phyloP scores from a whole-genome alignment of 2,329 filamentous ascomycete genomes.

The Pyrenochaeta sp. region DNA sequence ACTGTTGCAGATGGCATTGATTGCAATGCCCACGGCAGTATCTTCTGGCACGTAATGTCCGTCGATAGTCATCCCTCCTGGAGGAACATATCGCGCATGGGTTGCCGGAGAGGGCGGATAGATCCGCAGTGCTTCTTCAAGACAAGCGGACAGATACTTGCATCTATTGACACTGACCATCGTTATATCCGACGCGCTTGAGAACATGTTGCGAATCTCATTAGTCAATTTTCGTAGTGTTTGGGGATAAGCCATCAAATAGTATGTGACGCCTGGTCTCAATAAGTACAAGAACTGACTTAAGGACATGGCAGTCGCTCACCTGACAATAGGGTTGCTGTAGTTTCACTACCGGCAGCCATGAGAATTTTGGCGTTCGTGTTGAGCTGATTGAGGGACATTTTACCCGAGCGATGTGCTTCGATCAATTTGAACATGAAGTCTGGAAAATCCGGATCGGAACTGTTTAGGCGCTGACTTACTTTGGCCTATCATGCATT shows the following conservation, averaged over 20 bases:
- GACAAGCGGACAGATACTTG: conserved; percentile 1
- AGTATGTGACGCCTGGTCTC: too few species aligned
- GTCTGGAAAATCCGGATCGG: too few species aligned
- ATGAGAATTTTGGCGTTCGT: conserved; percentile 14
- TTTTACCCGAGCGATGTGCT: conserved; percentile 30
- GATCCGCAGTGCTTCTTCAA: conserved; percentile 40
- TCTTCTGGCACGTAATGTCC: conserved; percentile 2
- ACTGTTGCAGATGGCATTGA: conserved; percentile 1
- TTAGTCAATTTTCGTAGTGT: conserved; percentile 13
- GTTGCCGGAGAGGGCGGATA: conserved; percentile 1
- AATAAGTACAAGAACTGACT: too few species aligned
- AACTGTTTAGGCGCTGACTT: too few species aligned
- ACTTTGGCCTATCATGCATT: too few species aligned
- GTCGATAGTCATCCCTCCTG: conserved; percentile 5
- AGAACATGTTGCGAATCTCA: conserved; percentile 18
- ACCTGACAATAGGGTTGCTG: conserved; percentile 19
- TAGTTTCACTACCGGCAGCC: conserved; percentile 24
- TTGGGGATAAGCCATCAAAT: conserved; percentile 10
- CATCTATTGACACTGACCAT: background rate
- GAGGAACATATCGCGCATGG: conserved; percentile 4
- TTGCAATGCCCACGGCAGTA: conserved; percentile 3
- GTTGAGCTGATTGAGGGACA: background rate
- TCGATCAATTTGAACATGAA: conserved; percentile 9
- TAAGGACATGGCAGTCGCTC: too few species aligned
- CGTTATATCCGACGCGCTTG: conserved; percentile 15